Conservation (phyloP, 179 eudicot genomes). For the Sideroxylon spinosum region DNA sequence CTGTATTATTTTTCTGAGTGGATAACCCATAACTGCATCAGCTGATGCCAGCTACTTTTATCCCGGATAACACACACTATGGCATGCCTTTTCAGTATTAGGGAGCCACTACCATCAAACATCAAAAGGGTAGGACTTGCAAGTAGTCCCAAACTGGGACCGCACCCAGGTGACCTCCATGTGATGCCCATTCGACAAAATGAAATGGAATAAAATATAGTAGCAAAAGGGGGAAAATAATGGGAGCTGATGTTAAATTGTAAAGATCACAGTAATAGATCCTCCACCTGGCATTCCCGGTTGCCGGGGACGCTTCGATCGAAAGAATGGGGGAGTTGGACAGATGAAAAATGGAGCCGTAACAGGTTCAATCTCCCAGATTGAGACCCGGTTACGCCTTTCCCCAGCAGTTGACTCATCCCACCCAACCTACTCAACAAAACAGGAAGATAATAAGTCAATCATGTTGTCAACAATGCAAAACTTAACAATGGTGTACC, state of each 20-base stretch:
- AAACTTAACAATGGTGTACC: not conserved
- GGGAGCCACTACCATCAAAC: not conserved
- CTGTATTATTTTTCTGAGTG: not conserved
- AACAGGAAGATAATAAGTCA: not conserved
- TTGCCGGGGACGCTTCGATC: conserved; percentile 85
- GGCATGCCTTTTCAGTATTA: not conserved
- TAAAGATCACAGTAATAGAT: conserved; percentile 10
- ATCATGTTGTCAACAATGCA: not conserved
- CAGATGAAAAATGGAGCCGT: conserved; percentile 96
- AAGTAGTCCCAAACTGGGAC: not conserved
- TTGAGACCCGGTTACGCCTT: conserved; percentile 82
- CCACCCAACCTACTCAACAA: conserved; percentile 75
- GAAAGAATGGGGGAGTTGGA: conserved; percentile 74
- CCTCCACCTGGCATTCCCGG: conserved; percentile 83
- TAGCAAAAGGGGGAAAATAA: not conserved
- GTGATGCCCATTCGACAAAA: not conserved
- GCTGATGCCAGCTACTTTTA: conserved; percentile 2
- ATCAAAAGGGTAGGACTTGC: not conserved
- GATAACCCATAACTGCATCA: not conserved
- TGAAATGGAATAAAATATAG: not conserved
- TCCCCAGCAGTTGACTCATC: conserved; percentile 95
- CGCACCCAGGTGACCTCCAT: not conserved
- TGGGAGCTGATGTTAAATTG: not conserved
- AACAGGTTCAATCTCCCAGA: conserved; percentile 97
- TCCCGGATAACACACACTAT: not conserved